These are phyloP conservation scores for Clitocybe nebularis DNA, from an alignment of 1,284 basidiomycete genomes.

Conservation along the genomic window DNA sequence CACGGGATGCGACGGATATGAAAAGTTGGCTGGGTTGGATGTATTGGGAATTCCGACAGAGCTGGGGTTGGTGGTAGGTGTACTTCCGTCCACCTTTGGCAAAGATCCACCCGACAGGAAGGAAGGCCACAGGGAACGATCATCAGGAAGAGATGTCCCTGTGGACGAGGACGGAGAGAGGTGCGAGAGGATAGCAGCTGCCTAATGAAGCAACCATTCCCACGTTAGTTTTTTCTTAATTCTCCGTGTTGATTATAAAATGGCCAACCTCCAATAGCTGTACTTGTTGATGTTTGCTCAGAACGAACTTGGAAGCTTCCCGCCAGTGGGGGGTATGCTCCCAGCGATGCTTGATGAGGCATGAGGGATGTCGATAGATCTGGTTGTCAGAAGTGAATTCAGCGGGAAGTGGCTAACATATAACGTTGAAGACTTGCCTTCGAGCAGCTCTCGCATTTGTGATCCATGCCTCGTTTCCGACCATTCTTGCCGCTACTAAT, in stretches of 20 bases:
- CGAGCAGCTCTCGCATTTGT: constrained; percentile 89
- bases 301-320: constrained; percentile 88
- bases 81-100: constrained; percentile 43
- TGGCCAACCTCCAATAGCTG: constrained; percentile 83
- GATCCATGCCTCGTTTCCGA: constrained; percentile 79
- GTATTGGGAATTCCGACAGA: constrained; percentile 10
- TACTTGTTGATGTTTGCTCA: constrained; percentile 98
- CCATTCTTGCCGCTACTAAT: constrained; percentile 39
- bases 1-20: constrained; percentile 23
- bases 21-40: constrained; percentile 9
- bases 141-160: constrained; percentile 84
- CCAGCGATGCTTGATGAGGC: constrained; percentile 96
- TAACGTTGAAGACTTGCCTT: constrained; percentile 52
- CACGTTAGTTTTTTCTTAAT: too few species aligned
- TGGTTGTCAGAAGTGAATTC: constrained; percentile 26
- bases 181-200: constrained; percentile 91
- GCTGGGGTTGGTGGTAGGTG: constrained; percentile 1
- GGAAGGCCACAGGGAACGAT: constrained; percentile 84
- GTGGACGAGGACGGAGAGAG: constrained; percentile 61
- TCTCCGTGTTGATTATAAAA: too few species aligned
- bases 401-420: constrained; percentile 4
- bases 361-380: constrained; percentile 93
- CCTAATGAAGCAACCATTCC: constrained; percentile 45
- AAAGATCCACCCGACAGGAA: constrained; percentile 70
- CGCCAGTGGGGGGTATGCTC: constrained; percentile 98